Evolutionary conservation across 345 rosid species (phyloP).

Genomic region (Acer yangbiense): DNA sequence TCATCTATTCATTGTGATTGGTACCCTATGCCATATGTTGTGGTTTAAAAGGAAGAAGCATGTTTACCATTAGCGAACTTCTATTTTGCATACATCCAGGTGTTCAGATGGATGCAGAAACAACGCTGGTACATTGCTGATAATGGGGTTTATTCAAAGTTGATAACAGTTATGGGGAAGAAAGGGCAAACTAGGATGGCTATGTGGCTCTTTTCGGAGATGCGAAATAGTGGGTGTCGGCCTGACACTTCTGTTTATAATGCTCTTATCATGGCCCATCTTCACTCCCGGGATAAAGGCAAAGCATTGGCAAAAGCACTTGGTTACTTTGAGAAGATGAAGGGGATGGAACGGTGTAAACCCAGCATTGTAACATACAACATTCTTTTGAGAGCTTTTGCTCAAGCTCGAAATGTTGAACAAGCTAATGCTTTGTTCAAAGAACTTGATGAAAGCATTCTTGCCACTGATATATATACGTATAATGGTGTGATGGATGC

Average conservation of each 20-base stretch:
- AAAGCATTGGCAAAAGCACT: constrained; percentile 82
- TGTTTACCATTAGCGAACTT: background rate
- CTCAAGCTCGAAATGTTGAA: constrained; percentile 70
- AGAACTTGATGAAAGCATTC: constrained; percentile 59
- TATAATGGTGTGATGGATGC: constrained; percentile 96
- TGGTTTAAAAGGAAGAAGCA: background rate
- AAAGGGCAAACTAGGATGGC: constrained; percentile 92
- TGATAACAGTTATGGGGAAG: constrained; percentile 85
- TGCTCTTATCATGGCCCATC: constrained; percentile 85
- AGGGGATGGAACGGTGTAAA: constrained; percentile 70
- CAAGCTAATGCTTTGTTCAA: constrained; percentile 75
- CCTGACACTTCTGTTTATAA: constrained; percentile 92
- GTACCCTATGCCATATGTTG: too few relatives aligned
- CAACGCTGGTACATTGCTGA: constrained; percentile 89
- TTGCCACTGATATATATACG: constrained; percentile 77
- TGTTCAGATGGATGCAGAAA: constrained; percentile 99
- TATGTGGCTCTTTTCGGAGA: constrained; percentile 97
- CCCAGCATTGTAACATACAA: constrained; percentile 91
- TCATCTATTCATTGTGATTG: background rate
- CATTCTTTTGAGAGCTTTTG: constrained; percentile 85
- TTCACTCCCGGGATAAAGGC: constrained; percentile 73
- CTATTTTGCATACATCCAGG: constrained; percentile 40
- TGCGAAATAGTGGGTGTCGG: constrained; percentile 93
- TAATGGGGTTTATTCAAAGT: constrained; percentile 81
- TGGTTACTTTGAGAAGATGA: constrained; percentile 83